Evolutionary conservation across 169 alveolate species (phyloP).

Genomic region (Neospora caninum): DNA sequence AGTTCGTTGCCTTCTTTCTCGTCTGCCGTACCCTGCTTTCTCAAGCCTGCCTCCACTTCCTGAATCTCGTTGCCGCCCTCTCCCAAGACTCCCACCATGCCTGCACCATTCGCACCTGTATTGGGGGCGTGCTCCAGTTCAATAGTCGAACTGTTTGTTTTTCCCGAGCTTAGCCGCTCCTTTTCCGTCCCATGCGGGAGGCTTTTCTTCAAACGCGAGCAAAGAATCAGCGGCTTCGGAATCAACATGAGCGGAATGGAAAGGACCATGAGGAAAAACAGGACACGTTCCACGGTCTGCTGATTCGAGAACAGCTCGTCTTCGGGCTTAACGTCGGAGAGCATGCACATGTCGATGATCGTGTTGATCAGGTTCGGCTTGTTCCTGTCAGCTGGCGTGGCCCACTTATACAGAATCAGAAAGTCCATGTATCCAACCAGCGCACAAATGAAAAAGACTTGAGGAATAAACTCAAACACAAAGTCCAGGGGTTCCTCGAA

Average conservation of each 20-base stretch:
- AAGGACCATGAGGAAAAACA: conserved; percentile 83
- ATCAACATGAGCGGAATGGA: conserved; percentile 95
- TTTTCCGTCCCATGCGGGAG: background rate
- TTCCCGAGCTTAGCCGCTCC: conserved; percentile 16
- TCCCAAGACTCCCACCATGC: background rate
- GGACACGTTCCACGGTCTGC: conserved; percentile 80
- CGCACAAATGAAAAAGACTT: conserved; percentile 91
- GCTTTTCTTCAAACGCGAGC: conserved; percentile 15
- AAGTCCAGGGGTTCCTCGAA: conserved; percentile 91
- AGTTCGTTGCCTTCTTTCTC: background rate
- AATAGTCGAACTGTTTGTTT: conserved; percentile 30
- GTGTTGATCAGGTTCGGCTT: conserved; percentile 96
- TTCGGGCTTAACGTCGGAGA: conserved; percentile 79
- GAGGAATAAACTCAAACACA: conserved; percentile 97
- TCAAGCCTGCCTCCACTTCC: background rate
- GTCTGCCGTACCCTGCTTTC: conserved; percentile 1
- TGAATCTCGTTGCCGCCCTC: background rate
- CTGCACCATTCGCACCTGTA: background rate
- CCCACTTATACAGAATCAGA: conserved; percentile 95
- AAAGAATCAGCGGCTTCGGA: conserved; percentile 91
- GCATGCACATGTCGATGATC: conserved; percentile 93
- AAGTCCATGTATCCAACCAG: conserved; percentile 96
- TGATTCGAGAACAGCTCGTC: conserved; percentile 76
- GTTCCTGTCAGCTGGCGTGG: conserved; percentile 81
- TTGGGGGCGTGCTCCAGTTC: conserved; percentile 22